phyloP scores from a whole-genome alignment of 139 green algal genomes.

The Closterium sp. region DNA sequence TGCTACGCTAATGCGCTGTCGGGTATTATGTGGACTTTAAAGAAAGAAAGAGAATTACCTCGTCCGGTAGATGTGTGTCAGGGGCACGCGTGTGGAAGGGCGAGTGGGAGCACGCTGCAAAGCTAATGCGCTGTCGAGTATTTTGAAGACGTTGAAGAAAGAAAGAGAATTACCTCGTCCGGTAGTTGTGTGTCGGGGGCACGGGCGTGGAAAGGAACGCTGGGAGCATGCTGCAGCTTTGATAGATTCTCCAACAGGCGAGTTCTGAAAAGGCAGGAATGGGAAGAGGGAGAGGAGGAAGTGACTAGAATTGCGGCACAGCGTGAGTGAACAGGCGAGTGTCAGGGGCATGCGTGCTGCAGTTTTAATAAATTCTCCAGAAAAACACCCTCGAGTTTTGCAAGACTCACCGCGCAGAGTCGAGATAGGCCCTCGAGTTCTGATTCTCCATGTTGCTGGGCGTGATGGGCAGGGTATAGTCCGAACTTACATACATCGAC shows the following conservation, averaged over 20 bases:
- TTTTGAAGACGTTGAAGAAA: too few relatives aligned
- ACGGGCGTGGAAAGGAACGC: constrained; percentile 40
- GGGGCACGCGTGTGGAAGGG: too few relatives aligned
- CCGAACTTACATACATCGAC: too few relatives aligned
- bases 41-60: too few relatives aligned
- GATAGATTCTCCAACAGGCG: constrained; percentile 51
- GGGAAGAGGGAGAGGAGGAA: background rate
- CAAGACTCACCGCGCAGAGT: background rate
- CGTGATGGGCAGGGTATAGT: too few relatives aligned
- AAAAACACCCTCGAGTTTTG: constrained; percentile 39
- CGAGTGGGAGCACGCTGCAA: too few relatives aligned
- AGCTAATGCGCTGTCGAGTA: too few relatives aligned
- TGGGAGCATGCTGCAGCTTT: constrained; percentile 46
- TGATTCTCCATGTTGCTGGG: constrained; percentile 64
- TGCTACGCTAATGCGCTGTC: too few relatives aligned
- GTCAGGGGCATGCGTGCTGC: constrained; percentile 1
- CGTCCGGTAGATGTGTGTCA: too few relatives aligned
- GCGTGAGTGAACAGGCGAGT: too few relatives aligned
- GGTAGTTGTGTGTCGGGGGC: constrained; percentile 26
- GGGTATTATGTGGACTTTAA: too few relatives aligned
- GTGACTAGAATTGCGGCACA: background rate
- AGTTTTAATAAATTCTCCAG: constrained; percentile 17
- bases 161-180: constrained; percentile 29
- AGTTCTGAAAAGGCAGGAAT: constrained; percentile 39
- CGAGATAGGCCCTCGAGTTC: constrained; percentile 55